Base-by-base conservation (phyloP, 306 rosid species). In the Carpinus fangiana region DNA sequence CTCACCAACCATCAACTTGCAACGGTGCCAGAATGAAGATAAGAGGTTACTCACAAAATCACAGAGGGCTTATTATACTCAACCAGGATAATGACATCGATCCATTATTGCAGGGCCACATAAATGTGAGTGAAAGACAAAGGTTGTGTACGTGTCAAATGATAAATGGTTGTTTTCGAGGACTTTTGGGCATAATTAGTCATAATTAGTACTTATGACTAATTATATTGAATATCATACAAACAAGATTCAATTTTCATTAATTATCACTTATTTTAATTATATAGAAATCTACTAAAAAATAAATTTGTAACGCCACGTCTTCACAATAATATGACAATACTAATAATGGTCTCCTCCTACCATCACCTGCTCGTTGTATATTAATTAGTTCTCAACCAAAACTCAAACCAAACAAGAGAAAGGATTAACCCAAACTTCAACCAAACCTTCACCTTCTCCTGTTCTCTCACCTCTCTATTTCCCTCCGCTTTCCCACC, bases 371-470 rank as follows among this genome's bases (percentile, higher is more conserved):
- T 55, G 43, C 79, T 18, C 55, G 75, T 36, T 62, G 73, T 75
- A 79, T 78, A 83, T 75, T 76, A 74, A 83, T 83, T 82, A 78
- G 8, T 38, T 3, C 70, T 3, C 65, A 48, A 87, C 87, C 87
- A 80, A 80, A 82, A 59, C 82, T 18, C 70, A 80, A 82, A 78
- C 87, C 31, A 83, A 80, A 47, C 56, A 70, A 78, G 73, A 65
- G 69, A 80, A 70, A 76, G 52, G 38, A 73, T 31, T 31, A 31
- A 54, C 59, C 69, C 21, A 47, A 57, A 75, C 26, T 48, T 56
- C 51, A 43, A 78, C 72, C 86, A 73, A 66, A 80, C 11, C 79
- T 67, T 51, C 41, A 77, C 83, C 76, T 23, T 54, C 70, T 55
- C 28, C 65, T 48, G 41, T 41, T 51, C 48, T 53, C 46, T 52